Percentiles rank a stretch among this genome's conserved stretches.
Evolutionary conservation across 1,284 basidiomycete species (phyloP).

Genomic region (Thecaphora frezii): DNA sequence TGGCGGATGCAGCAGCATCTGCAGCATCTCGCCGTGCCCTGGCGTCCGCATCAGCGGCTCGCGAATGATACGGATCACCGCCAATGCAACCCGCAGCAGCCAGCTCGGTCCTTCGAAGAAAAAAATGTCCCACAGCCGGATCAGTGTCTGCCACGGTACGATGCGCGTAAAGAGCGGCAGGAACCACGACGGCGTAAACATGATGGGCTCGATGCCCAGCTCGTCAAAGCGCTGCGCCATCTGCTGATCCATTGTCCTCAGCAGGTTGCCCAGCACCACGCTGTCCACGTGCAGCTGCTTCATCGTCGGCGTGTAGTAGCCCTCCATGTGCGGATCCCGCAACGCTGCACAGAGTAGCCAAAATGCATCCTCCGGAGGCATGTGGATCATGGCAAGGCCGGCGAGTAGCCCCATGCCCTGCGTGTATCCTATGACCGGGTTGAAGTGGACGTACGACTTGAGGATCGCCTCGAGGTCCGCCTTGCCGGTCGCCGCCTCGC

Average conservation of each 20-base stretch:
- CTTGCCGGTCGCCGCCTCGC: conserved; percentile 43
- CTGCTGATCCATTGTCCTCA: conserved; percentile 70
- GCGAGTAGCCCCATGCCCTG: conserved; percentile 74
- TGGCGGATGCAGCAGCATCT: conserved; percentile 65
- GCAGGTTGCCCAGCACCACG: conserved; percentile 72
- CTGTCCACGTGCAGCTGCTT: conserved; percentile 79
- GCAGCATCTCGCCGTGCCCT: conserved; percentile 63
- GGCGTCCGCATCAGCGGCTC: conserved; percentile 66
- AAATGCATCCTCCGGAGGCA: conserved; percentile 87
- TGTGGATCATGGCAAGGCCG: conserved; percentile 76
- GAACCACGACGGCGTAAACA: conserved; percentile 57
- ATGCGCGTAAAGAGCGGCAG: conserved; percentile 70
- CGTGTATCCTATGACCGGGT: conserved; percentile 60
- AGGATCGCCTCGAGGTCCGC: conserved; percentile 51
- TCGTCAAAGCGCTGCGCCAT: conserved; percentile 43
- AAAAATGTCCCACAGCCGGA: conserved; percentile 84
- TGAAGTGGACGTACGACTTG: conserved; percentile 59
- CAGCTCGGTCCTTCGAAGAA: conserved; percentile 73
- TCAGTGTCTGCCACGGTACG: conserved; percentile 74
- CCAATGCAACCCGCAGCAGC: conserved; percentile 76
- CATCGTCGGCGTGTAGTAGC: conserved; percentile 73
- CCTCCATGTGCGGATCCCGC: conserved; percentile 63
- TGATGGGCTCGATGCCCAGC: conserved; percentile 45
- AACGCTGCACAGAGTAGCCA: conserved; percentile 75
- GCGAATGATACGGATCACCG: conserved; percentile 67